phyloP scores from a whole-genome alignment of 495 filamentous ascomycete genomes.

The Acidomyces sp. region DNA sequence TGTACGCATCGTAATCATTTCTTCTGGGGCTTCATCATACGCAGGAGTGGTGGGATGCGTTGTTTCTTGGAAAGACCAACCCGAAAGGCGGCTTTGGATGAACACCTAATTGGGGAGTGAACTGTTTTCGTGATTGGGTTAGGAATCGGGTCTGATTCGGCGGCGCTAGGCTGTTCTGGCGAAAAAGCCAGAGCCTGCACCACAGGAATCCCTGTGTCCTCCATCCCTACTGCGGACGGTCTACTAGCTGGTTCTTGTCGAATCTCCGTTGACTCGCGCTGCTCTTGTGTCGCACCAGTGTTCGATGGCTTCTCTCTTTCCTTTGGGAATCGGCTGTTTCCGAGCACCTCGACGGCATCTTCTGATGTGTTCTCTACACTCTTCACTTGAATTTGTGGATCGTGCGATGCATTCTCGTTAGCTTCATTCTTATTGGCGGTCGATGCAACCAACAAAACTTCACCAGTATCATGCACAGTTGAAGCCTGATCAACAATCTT shows the following conservation, averaged over 20 bases:
- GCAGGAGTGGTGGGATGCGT: slow-evolving; percentile 52
- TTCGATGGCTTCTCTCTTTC: too few species aligned
- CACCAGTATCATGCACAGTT: slow-evolving; percentile 1
- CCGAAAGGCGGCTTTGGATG: slow-evolving; percentile 43
- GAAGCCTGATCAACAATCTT: slow-evolving; percentile 2
- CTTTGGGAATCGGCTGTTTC: too few species aligned
- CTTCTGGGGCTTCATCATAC: slow-evolving; percentile 36
- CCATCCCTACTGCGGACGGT: neutral
- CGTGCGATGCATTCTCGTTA: neutral
- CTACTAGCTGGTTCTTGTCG: neutral
- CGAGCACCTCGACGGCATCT: too few species aligned
- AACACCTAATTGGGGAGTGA: slow-evolving; percentile 38
- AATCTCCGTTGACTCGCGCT: neutral
- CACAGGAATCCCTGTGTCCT: neutral
- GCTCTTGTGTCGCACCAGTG: too few species aligned
- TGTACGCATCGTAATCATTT: too few species aligned
- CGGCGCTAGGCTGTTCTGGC: slow-evolving; percentile 5
- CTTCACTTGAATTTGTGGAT: too few species aligned
- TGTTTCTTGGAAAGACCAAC: slow-evolving; percentile 56
- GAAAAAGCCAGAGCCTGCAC: slow-evolving; percentile 13
- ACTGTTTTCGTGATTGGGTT: slow-evolving; percentile 8
- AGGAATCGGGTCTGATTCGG: slow-evolving; percentile 4
- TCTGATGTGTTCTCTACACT: too few species aligned
- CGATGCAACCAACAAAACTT: neutral
- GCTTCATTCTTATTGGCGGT: neutral